Evolutionary conservation across 495 filamentous ascomycete genomes (phyloP).

Genomic region (Aspergillus sparsus): DNA sequence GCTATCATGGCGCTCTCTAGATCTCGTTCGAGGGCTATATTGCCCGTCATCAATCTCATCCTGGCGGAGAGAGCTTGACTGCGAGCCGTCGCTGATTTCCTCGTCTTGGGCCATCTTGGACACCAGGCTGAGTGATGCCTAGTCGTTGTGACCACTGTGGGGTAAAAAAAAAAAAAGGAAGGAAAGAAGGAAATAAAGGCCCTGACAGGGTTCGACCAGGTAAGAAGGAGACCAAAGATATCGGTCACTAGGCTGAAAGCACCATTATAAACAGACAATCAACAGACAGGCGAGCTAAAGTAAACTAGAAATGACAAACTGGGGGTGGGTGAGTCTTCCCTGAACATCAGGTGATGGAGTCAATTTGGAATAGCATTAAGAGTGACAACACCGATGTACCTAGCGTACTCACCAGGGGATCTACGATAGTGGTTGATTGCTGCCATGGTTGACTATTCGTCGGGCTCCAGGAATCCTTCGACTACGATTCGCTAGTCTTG

Average conservation of each 20-base stretch:
- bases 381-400: conserved; percentile 1
- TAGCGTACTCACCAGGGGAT: background rate
- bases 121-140: background rate
- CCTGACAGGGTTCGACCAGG: too few species aligned
- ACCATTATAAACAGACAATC: background rate
- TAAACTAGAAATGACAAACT: too few species aligned
- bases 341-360: background rate
- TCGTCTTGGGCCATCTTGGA: conserved; percentile 25
- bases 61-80: conserved; percentile 23
- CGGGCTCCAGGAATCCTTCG: background rate
- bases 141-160: too few species aligned
- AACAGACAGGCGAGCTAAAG: background rate
- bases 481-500: conserved; percentile 2
- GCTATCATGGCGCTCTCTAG: conserved; percentile 26
- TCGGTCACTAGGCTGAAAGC: too few species aligned
- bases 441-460: background rate
- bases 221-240: too few species aligned
- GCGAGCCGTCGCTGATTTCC: conserved; percentile 9
- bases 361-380: background rate
- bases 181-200: too few species aligned
- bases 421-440: background rate
- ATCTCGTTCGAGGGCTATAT: conserved; percentile 22
- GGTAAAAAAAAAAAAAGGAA: too few species aligned
- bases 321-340: background rate
- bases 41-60: conserved; percentile 19